phyloP scores from a whole-genome alignment of 108 stramenopile genomes.

The Poteriospumella lacustris region DNA sequence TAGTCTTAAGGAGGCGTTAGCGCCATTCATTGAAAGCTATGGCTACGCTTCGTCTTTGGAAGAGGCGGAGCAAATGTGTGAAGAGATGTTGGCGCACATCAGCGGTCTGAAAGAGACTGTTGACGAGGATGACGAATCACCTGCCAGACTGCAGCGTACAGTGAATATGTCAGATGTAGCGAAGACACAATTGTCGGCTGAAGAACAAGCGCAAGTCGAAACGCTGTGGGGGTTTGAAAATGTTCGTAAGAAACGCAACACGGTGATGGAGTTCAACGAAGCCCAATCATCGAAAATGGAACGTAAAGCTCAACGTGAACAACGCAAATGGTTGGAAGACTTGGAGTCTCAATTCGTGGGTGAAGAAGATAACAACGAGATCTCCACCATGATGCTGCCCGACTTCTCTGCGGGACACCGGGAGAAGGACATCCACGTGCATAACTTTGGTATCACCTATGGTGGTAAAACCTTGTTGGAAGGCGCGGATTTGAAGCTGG shows the following conservation, averaged over 20 bases:
- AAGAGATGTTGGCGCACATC: not conserved
- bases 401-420: constrained; percentile 65
- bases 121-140: not conserved
- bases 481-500: constrained; percentile 64
- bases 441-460: constrained; percentile 67
- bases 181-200: not conserved
- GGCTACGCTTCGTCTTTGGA: not conserved
- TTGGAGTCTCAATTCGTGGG: constrained; percentile 24
- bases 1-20: not conserved
- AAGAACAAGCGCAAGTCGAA: constrained; percentile 1
- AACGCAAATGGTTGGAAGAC: constrained; percentile 27
- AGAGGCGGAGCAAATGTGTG: not conserved
- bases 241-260: not conserved
- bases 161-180: not conserved
- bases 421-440: constrained; percentile 73
- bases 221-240: constrained; percentile 15
- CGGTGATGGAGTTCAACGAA: not conserved
- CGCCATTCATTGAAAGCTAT: constrained; percentile 29
- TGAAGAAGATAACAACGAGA: constrained; percentile 41
- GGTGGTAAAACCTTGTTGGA: constrained; percentile 65
- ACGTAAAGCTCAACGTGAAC: constrained; percentile 5
- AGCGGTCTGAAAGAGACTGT: not conserved
- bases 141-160: not conserved
- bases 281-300: not conserved
- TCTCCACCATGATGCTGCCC: constrained; percentile 71